phyloP scores from a whole-genome alignment of 2,329 filamentous ascomycete species.

The Pezicula radicicola region DNA sequence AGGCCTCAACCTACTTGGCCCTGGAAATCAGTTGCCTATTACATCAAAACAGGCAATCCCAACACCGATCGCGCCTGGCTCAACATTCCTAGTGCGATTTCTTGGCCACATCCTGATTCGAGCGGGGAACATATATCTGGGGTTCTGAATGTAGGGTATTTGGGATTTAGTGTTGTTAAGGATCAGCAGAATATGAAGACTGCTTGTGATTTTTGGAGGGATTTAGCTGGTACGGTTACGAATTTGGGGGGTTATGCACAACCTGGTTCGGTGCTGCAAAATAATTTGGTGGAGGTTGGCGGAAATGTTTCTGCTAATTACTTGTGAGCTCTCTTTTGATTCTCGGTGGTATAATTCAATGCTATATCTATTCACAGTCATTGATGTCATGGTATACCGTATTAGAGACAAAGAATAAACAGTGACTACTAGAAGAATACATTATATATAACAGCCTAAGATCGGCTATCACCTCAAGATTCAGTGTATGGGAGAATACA shows the following conservation, averaged over 20 bases:
- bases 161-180: constrained; percentile 26
- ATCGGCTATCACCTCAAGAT: too few relatives aligned
- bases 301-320: too few relatives aligned
- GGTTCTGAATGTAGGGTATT: constrained; percentile 33
- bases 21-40: constrained; percentile 32
- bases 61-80: constrained; percentile 30
- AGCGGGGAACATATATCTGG: constrained; percentile 22
- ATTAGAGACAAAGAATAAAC: too few relatives aligned
- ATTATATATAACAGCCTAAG: too few relatives aligned
- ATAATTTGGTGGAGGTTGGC: too few relatives aligned
- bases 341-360: too few relatives aligned
- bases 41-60: constrained; percentile 36
- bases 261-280: too few relatives aligned
- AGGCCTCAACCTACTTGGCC: constrained; percentile 29
- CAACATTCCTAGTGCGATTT: constrained; percentile 31
- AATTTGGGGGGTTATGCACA: constrained; percentile 16
- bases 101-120: constrained; percentile 30
- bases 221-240: constrained; percentile 25
- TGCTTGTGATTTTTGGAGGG: constrained; percentile 33
- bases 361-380: too few relatives aligned
- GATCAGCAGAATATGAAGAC: constrained; percentile 27
- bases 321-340: too few relatives aligned
- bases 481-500: too few relatives aligned
- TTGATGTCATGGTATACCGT: too few relatives aligned
- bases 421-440: too few relatives aligned